phyloP scores from a whole-genome alignment of 2,329 filamentous ascomycete genomes.

The Ceratocystis smalleyi region DNA sequence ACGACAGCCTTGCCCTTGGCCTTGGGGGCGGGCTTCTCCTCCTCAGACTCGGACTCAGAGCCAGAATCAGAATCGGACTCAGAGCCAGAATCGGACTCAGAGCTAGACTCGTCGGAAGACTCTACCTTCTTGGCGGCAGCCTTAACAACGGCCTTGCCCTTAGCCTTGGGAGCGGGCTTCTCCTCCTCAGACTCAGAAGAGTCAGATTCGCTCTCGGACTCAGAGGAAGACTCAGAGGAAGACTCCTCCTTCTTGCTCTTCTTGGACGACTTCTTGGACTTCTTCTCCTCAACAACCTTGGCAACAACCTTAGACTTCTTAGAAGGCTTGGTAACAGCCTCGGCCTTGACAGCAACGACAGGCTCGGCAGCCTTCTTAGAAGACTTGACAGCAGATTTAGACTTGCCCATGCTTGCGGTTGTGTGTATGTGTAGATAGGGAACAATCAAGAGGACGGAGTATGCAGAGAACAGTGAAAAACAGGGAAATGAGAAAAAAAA shows the following conservation, averaged over 20 bases:
- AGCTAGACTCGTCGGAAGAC: slow-evolving; percentile 22
- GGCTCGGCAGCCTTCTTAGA: slow-evolving; percentile 35
- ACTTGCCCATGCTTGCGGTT: slow-evolving; percentile 45
- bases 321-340: slow-evolving; percentile 50
- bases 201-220: slow-evolving; percentile 26
- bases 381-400: slow-evolving; percentile 42
- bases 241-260: slow-evolving; percentile 31
- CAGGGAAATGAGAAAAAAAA: slow-evolving; percentile 7
- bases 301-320: slow-evolving; percentile 42
- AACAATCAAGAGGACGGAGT: slow-evolving; percentile 14
- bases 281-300: slow-evolving; percentile 31
- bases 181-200: slow-evolving; percentile 27
- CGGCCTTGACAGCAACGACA: slow-evolving; percentile 25
- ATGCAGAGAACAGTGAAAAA: slow-evolving; percentile 13
- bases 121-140: slow-evolving; percentile 24
- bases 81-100: slow-evolving; percentile 26
- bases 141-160: slow-evolving; percentile 1
- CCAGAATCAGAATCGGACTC: too few relatives aligned
- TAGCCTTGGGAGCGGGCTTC: slow-evolving; percentile 12
- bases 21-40: slow-evolving; percentile 20
- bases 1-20: slow-evolving; percentile 1
- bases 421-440: slow-evolving; percentile 19
- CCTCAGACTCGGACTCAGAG: slow-evolving; percentile 25
- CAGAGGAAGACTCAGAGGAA: slow-evolving; percentile 23
- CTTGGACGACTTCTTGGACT: slow-evolving; percentile 26